Percentiles rank a stretch among this genome's conserved stretches.
Evolutionary conservation across 208 protist species (phyloP).

Genomic region (Leishmania braziliensis): DNA sequence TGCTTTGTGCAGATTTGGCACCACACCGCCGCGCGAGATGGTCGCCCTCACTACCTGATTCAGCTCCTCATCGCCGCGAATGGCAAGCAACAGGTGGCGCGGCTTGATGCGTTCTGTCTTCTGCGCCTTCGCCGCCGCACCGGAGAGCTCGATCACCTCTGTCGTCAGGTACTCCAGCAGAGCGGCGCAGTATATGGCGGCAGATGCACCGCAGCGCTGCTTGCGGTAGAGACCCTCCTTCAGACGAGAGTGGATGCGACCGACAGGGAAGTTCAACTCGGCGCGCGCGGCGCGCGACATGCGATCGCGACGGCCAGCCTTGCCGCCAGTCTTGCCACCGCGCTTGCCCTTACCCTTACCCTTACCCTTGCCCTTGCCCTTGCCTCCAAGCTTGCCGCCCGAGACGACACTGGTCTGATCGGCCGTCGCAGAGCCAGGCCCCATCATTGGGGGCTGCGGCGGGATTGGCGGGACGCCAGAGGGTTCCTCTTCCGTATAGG

Average conservation of each 20-base stretch:
- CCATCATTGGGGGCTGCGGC: constrained; percentile 58
- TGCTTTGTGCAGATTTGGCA: constrained; percentile 90
- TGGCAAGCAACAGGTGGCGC: constrained; percentile 98
- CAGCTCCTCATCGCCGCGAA: constrained; percentile 99
- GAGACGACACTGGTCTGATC: constrained; percentile 90
- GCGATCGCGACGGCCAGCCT: constrained; percentile 81
- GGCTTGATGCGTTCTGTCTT: constrained; percentile 98
- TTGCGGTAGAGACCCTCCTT: constrained; percentile 95
- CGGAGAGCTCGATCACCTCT: constrained; percentile 98
- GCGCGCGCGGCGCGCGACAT: constrained; percentile 90
- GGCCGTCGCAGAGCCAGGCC: constrained; percentile 72
- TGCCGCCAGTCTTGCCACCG: constrained; percentile 90
- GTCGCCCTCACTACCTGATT: constrained; percentile 97
- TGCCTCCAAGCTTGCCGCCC: constrained; percentile 86
- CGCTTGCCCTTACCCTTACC: constrained; percentile 86
- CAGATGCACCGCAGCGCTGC: constrained; percentile 96
- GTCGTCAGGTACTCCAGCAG: constrained; percentile 99
- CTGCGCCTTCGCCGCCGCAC: constrained; percentile 97
- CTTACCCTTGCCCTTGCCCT: constrained; percentile 75
- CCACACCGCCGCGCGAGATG: constrained; percentile 89
- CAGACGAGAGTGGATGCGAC: constrained; percentile 98
- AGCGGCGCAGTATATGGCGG: constrained; percentile 98
- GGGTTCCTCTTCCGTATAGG: constrained; percentile 62
- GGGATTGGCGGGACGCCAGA: constrained; percentile 24
- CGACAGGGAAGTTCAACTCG: constrained; percentile 96